Evolutionary conservation across 2,329 filamentous ascomycete species (phyloP), one percentile per base, ranked within the genome.

Genomic region (Fusarium albidum): DNA sequence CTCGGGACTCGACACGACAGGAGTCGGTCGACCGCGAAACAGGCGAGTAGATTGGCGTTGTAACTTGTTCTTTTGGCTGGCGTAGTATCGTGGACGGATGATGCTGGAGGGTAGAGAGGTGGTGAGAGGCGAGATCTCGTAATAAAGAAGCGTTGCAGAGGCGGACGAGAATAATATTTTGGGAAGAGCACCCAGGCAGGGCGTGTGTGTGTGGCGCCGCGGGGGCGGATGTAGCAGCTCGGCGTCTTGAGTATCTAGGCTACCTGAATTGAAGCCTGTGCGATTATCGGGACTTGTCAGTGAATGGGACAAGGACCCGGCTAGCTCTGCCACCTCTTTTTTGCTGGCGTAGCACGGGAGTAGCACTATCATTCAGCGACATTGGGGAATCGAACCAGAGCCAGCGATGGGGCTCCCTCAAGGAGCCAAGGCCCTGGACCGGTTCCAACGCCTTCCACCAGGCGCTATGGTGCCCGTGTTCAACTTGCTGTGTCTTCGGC

Each of bases 121-220:
- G 57, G 61, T 60, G 62, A 67, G 64, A 64, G 57, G 58, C 53
- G 52, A 59, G 55, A 63, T 57, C 57, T 57, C 55, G 50, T 59
- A 56, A 66, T 59, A 56, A 66, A 56, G 44, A 57, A 67, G 59
- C 52, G 62, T 63, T 59, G 55, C 57, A 68, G 60, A 68, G 21
- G 63, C 57, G 60, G 59, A 68, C 63, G 70, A 72, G 71, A 72
- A 73, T 73, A 73, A 71, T 73, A 73, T 73, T 73, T 73, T 73
- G 69, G 71, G 70, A 68, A 62, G 59, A 69, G 60, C 63, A 68
- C 57, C 59, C 59, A 59, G 62, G 52, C 59, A 52, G 63, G 65
- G 63, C 54, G 66, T 64, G 66, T 61, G 68, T 69, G 62, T 68
- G 66, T 64, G 60, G 51, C 55, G 42, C 63, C 61, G 65, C 59